Conservation (phyloP, 225 moss, liverwort and hornwort genomes). For the Polytrichum commune region DNA sequence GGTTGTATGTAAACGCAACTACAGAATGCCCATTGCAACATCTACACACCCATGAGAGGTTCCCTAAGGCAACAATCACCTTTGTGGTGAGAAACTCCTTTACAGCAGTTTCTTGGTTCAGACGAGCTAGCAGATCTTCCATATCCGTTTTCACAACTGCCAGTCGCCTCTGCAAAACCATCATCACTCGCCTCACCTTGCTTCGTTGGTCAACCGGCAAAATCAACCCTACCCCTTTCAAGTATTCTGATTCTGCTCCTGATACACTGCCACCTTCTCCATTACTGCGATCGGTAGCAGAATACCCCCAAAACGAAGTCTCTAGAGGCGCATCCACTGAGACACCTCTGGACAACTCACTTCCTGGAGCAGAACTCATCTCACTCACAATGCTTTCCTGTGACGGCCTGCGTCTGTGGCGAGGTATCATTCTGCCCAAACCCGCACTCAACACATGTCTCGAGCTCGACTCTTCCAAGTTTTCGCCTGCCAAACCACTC, state of each 20-base stretch:
- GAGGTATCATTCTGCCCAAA: slow-evolving; percentile 30
- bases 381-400: slow-evolving; percentile 61
- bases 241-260: slow-evolving; percentile 54
- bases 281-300: slow-evolving; percentile 35
- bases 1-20: no score
- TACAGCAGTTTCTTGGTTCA: slow-evolving; percentile 95
- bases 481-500: slow-evolving; percentile 26
- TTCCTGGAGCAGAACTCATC: slow-evolving; percentile 57
- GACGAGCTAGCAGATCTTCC: slow-evolving; percentile 83
- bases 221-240: slow-evolving; percentile 75
- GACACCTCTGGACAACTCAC: slow-evolving; percentile 51
- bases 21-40: not conserved
- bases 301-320: slow-evolving; percentile 30
- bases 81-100: slow-evolving; percentile 92
- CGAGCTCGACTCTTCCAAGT: slow-evolving; percentile 19
- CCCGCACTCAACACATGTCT: slow-evolving; percentile 25
- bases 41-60: not conserved
- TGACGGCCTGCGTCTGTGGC: slow-evolving; percentile 46
- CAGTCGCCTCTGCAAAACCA: slow-evolving; percentile 73
- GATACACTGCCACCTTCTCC: slow-evolving; percentile 32
- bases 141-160: slow-evolving; percentile 82
- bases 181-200: slow-evolving; percentile 74
- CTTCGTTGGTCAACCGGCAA: slow-evolving; percentile 77
- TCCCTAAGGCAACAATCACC: slow-evolving; percentile 33
- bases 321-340: slow-evolving; percentile 40